These are phyloP conservation scores for Gossypium herbaceum DNA, from an alignment of 345 rosid species.

Conservation along the genomic window DNA sequence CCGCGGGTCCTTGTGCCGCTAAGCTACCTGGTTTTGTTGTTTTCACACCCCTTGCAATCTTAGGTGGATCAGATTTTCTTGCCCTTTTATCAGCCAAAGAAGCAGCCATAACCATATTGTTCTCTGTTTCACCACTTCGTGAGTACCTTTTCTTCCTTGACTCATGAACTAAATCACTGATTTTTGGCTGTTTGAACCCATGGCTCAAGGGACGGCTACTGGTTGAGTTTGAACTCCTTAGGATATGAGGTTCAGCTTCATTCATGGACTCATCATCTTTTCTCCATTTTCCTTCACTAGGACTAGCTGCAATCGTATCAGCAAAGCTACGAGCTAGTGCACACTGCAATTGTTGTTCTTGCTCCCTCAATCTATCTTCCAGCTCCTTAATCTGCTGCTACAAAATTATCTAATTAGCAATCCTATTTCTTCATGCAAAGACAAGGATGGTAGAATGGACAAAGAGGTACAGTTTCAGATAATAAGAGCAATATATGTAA, in stretches of 20 bases:
- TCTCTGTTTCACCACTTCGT: conserved; percentile 68
- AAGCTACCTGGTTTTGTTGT: conserved; percentile 40
- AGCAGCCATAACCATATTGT: background rate
- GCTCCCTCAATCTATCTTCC: conserved; percentile 71
- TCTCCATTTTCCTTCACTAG: conserved; percentile 40
- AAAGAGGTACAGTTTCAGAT: conserved; percentile 40
- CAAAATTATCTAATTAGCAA: background rate
- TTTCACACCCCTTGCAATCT: conserved; percentile 44
- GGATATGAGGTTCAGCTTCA: conserved; percentile 49
- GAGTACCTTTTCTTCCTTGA: background rate
- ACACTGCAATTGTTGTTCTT: conserved; percentile 49
- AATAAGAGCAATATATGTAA: conserved; percentile 3
- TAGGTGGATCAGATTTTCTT: conserved; percentile 84
- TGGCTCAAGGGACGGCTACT: conserved; percentile 39
- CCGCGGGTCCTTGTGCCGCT: conserved; percentile 16
- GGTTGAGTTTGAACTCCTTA: conserved; percentile 58
- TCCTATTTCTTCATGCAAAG: background rate
- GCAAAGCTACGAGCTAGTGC: conserved; percentile 31
- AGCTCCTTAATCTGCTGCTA: background rate
- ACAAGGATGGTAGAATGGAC: background rate
- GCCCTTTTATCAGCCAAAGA: conserved; percentile 41
- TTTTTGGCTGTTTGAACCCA: conserved; percentile 27
- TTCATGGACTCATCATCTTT: conserved; percentile 43
- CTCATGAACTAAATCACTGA: background rate
- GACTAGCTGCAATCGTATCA: conserved; percentile 40